Conservation (phyloP, 2,329 filamentous ascomycete genomes). For the Clathrospora elynae region DNA sequence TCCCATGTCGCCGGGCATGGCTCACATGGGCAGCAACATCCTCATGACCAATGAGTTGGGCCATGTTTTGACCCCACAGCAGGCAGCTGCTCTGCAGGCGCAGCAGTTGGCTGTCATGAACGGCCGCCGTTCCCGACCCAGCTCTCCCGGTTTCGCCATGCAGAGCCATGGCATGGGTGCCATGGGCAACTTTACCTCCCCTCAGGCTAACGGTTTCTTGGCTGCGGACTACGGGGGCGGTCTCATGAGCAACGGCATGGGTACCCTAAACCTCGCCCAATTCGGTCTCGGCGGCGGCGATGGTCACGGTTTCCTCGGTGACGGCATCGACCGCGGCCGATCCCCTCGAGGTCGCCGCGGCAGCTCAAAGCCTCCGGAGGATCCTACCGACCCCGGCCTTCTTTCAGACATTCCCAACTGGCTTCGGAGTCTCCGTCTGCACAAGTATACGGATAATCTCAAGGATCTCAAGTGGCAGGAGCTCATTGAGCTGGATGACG, state of each 20-base stretch:
- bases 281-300: constrained; percentile 59
- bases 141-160: constrained; percentile 84
- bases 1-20: constrained; percentile 69
- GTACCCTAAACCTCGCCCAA: constrained; percentile 71
- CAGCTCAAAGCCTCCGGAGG: constrained; percentile 96
- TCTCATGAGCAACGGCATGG: constrained; percentile 73
- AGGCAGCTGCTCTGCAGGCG: constrained; percentile 60
- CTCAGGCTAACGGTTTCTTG: constrained; percentile 93
- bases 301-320: constrained; percentile 86
- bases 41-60: constrained; percentile 96
- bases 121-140: constrained; percentile 82
- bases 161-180: constrained; percentile 64
- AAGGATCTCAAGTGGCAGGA: constrained; percentile 98
- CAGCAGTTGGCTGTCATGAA: constrained; percentile 86
- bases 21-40: constrained; percentile 70
- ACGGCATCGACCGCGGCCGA: constrained; percentile 85
- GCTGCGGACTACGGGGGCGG: constrained; percentile 80
- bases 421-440: constrained; percentile 89
- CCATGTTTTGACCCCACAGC: constrained; percentile 73
- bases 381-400: constrained; percentile 87
- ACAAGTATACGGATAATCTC: constrained; percentile 98
- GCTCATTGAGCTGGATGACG: constrained; percentile 87
- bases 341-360: constrained; percentile 91
- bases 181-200: constrained; percentile 75
- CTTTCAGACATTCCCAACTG: constrained; percentile 95